Percentiles rank a stretch among this genome's conserved stretches.
phyloP scores from a whole-genome alignment of 495 filamentous ascomycete species.

The Achaetomiella virescens region DNA sequence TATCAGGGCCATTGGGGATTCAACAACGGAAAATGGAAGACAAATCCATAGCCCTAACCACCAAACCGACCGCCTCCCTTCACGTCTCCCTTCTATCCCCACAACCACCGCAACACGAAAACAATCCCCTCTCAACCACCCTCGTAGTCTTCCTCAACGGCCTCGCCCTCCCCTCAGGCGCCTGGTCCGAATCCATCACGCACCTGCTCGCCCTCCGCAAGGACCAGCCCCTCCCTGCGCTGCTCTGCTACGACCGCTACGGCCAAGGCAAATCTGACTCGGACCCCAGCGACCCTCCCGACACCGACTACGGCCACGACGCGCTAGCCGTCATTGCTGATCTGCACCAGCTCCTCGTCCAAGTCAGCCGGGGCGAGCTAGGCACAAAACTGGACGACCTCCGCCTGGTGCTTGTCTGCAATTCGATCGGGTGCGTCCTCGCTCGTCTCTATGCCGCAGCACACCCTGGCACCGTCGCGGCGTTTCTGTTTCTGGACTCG shows the following conservation, averaged over 20 bases:
- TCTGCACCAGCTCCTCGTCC: constrained; percentile 44
- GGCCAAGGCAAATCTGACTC: constrained; percentile 54
- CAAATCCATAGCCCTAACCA: constrained; percentile 12
- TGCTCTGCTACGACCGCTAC: constrained; percentile 60
- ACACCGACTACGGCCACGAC: constrained; percentile 49
- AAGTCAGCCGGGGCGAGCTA: constrained; percentile 25
- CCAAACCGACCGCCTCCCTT: constrained; percentile 23
- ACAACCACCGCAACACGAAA: neutral
- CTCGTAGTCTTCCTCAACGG: constrained; percentile 61
- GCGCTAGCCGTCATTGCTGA: constrained; percentile 42
- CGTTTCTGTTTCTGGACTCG: constrained; percentile 53
- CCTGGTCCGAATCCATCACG: constrained; percentile 44
- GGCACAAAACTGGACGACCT: neutral
- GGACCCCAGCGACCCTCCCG: constrained; percentile 47
- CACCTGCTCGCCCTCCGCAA: constrained; percentile 31
- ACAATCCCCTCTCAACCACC: constrained; percentile 20
- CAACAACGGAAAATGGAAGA: too few relatives aligned
- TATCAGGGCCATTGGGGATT: too few relatives aligned
- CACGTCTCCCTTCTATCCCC: constrained; percentile 14
- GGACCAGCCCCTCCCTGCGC: constrained; percentile 32
- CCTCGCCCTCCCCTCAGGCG: constrained; percentile 44
- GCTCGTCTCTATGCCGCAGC: constrained; percentile 49
- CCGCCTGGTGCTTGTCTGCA: constrained; percentile 46
- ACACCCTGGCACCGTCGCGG: constrained; percentile 40
- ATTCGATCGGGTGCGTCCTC: constrained; percentile 56